phyloP scores from a whole-genome alignment of 768 basidiomycete species.

The Leccinum longicurvipes region DNA sequence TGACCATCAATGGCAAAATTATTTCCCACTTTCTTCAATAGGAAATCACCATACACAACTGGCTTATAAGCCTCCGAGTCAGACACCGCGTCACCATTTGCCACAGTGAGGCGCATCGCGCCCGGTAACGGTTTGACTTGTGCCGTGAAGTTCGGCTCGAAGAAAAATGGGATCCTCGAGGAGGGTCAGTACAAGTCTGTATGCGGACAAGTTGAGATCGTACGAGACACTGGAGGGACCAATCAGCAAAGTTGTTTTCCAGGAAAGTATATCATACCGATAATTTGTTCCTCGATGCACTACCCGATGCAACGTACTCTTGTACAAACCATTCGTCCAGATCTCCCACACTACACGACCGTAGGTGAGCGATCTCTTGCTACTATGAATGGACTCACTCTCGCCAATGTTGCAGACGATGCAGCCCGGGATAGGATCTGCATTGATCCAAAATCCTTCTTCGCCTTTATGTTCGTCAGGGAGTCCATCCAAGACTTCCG shows the following conservation, averaged over 20 bases:
- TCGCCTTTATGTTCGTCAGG: constrained; percentile 53
- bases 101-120: constrained; percentile 40
- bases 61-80: constrained; percentile 38
- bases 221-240: constrained; percentile 60
- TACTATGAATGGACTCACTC: constrained; percentile 47
- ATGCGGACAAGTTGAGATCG: constrained; percentile 24
- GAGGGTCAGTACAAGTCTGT: constrained; percentile 2
- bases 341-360: constrained; percentile 78
- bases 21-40: constrained; percentile 64
- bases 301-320: constrained; percentile 86
- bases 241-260: neutral
- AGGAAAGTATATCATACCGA: constrained; percentile 28
- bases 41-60: constrained; percentile 76
- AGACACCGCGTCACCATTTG: constrained; percentile 15
- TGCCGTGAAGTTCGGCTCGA: constrained; percentile 85
- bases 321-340: constrained; percentile 87
- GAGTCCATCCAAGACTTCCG: constrained; percentile 32
- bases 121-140: constrained; percentile 61
- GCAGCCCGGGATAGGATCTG: constrained; percentile 78
- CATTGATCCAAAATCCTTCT: constrained; percentile 75
- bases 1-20: constrained; percentile 57
- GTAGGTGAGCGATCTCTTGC: neutral
- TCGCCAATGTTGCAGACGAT: constrained; percentile 91
- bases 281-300: constrained; percentile 75
- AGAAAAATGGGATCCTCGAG: constrained; percentile 85